Conservation (phyloP, 495 filamentous ascomycete species). For the Terfezia claveryi region DNA sequence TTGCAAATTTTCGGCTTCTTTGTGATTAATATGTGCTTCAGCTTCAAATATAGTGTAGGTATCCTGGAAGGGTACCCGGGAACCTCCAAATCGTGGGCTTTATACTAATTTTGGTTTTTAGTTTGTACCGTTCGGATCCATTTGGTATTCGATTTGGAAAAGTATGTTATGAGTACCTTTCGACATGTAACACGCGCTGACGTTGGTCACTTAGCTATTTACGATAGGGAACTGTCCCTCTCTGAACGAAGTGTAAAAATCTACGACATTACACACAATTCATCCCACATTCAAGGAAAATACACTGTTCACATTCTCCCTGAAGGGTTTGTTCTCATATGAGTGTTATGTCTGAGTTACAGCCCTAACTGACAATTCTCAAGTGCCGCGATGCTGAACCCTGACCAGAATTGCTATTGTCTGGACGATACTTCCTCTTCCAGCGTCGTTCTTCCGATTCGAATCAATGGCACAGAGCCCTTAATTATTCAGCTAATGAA, state of each 20-base stretch:
- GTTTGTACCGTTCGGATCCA: too few relatives aligned
- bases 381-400: conserved; percentile 72
- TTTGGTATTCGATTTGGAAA: conserved; percentile 3
- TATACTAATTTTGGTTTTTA: too few relatives aligned
- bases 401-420: conserved; percentile 53
- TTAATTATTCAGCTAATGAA: conserved; percentile 66
- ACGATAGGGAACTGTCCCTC: conserved; percentile 75
- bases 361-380: conserved; percentile 12
- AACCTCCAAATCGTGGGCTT: too few relatives aligned
- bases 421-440: conserved; percentile 37
- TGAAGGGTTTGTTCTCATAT: conserved; percentile 46
- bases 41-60: conserved; percentile 64
- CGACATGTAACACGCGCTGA: not conserved
- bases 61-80: too few relatives aligned
- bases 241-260: conserved; percentile 74
- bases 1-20: conserved; percentile 17
- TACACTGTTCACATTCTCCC: conserved; percentile 93
- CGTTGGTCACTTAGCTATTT: conserved; percentile 30
- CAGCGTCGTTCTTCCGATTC: conserved; percentile 51
- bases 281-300: conserved; percentile 78
- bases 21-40: conserved; percentile 54
- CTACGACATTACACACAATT: conserved; percentile 63
- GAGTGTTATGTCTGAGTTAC: not conserved
- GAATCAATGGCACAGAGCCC: conserved; percentile 77
- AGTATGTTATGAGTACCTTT: conserved; percentile 1